These are phyloP conservation scores for Oryza punctata DNA, from an alignment of 176 grass and related monocot genomes.

Conservation along the genomic window DNA sequence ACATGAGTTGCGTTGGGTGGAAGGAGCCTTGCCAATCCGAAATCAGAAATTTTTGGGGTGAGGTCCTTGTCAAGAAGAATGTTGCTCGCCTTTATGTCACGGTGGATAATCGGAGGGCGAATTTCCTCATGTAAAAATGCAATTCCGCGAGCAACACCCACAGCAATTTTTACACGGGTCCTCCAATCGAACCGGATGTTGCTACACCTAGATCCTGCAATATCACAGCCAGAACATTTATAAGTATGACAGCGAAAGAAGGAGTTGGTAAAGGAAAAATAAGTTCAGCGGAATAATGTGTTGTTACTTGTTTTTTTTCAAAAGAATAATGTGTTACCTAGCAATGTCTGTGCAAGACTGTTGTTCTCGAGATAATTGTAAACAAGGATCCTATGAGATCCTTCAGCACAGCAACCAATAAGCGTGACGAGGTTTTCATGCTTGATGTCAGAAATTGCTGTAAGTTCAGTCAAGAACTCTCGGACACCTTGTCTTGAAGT, in stretches of 20 bases:
- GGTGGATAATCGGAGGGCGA: constrained; percentile 64
- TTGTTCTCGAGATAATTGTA: constrained; percentile 95
- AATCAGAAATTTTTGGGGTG: constrained; percentile 83
- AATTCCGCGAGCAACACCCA: constrained; percentile 75
- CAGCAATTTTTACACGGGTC: constrained; percentile 69
- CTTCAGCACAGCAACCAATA: constrained; percentile 80
- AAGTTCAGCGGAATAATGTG: background rate
- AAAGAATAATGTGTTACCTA: constrained; percentile 51
- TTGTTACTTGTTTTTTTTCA: constrained; percentile 38
- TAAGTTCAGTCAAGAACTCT: constrained; percentile 82
- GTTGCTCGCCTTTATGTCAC: constrained; percentile 98
- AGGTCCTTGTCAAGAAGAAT: constrained; percentile 89
- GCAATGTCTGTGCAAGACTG: constrained; percentile 81
- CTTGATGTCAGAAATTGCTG: constrained; percentile 75
- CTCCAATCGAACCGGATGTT: constrained; percentile 75
- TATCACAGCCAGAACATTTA: constrained; percentile 26
- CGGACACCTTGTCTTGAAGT: constrained; percentile 75
- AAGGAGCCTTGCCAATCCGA: constrained; percentile 77
- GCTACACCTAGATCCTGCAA: constrained; percentile 55
- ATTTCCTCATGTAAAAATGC: constrained; percentile 92
- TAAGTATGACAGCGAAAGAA: constrained; percentile 8
- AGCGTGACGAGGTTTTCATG: constrained; percentile 81
- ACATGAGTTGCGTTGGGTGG: constrained; percentile 79
- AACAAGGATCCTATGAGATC: constrained; percentile 62
- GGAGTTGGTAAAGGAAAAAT: background rate